Evolutionary conservation across 805 yeast genomes (phyloP), one percentile per base, ranked within the genome.

Genomic region (Wickerhamiella nectarea): DNA sequence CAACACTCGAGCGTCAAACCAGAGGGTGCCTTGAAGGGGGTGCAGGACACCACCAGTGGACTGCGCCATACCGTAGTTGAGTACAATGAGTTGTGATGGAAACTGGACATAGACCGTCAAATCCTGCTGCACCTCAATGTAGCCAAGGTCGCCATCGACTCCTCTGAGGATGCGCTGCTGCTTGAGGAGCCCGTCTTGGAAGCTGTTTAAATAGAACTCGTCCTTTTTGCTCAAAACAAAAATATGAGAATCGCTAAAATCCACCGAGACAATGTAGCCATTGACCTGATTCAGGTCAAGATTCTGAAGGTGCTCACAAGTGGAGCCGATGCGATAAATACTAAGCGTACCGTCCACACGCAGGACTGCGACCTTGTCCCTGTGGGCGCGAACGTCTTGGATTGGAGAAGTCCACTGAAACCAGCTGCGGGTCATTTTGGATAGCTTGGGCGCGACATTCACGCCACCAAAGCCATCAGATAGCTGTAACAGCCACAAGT

Each of bases 391-490:
- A 3, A 39, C 12, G 20, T 39, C 42, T 17, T 20, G n/a, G 31
- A 39, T 31, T 7, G 17, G 31, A 7, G 25, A n/a, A 4, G 22
- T 15, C 36, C 36, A 21, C 9, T 22, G 33, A 12, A 39, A 29
- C 42, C 42, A 39, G 11, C 26, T 21, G 15, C 33, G 33, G 14
- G 31, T 25, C 31, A 39, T 29, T 12, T 26, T 25, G 21, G 33
- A 35, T 14, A 39, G 35, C 15, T 15, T 8, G 15, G 36, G 42
- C 12, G 29, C 18, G 6, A 5, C 8, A 7, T 28, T n/a, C 1
- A 39, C 42, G 6, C 36, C 34, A 5, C 42, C 42, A 15, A 39
- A 39, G n/a, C 35, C 42, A 14, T 39, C 42, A 20, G 36, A 20
- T 3, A 39, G 28, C 21, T 31, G 35, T 6, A 39, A 14, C 15